Base-by-base conservation (phyloP, 345 rosid genomes). In the Litchi chinensis region DNA sequence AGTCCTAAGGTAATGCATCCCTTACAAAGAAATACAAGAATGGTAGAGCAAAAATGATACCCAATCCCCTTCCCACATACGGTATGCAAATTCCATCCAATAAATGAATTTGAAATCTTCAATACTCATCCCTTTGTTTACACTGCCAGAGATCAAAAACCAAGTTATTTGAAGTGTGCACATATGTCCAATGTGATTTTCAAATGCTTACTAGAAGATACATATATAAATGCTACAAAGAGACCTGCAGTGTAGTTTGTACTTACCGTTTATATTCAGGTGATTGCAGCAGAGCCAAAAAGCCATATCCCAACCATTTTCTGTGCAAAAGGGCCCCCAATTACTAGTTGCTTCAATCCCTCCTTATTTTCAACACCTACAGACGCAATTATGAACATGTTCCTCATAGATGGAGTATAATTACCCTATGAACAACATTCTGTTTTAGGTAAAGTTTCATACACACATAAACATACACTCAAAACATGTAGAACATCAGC, bases 291-390 rank as follows among this genome's bases (percentile, higher is more conserved):
- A 4, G 97, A 95, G n/a, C 98, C 91, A 73, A 95, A 93, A 74
- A 95, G 93, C 98, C 99, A 95, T 59, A 89, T 87, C 4, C 95
- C 99, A n/a, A 95, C 97, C 89, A 85, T 74, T 84, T 95, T 95
- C 79, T 86, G 97, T 77, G 97, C 97, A 75, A 76, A 88, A 3
- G 95, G 86, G 15, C 98, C 99, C 81, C 93, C 98, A 44, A 66
- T 78, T 74, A 95, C 98, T 1, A 92, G 88, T 24, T 89, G 77
- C 87, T 86, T 95, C 81, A 92, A 54, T 44, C 98, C 97, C 83
- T 90, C 92, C 81, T 90, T 90, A 79, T 79, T 83, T 79, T 79
- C 90, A 65, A 78, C 46, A 4, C 83, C 84, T 70, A 77, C 79
- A 63, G 93, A 83, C 28, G 93, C 89, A 44, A 80, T 68, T 46